Evolutionary conservation across 306 rosid genomes (phyloP).

Genomic region (Echinosophora koreensis): DNA sequence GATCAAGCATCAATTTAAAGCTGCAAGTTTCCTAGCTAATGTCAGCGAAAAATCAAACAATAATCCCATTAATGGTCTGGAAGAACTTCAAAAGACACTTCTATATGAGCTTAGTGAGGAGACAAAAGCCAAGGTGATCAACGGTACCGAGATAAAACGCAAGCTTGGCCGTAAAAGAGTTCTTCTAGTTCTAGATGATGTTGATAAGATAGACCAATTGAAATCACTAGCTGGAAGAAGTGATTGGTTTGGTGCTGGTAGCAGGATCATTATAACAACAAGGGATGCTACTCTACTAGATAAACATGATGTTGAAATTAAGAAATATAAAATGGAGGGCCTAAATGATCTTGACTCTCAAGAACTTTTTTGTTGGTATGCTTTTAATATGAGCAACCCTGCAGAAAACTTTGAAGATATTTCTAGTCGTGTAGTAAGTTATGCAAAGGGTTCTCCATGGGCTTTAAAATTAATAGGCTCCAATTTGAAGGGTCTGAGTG

Average conservation of each 20-base stretch:
- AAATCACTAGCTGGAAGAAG: conserved; percentile 29
- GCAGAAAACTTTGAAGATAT: background rate
- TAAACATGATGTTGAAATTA: background rate
- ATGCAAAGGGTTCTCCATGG: conserved; percentile 45
- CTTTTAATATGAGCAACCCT: conserved; percentile 18
- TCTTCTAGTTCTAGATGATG: conserved; percentile 48
- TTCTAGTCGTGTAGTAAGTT: conserved; percentile 24
- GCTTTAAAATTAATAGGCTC: conserved; percentile 41
- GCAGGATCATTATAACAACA: conserved; percentile 42
- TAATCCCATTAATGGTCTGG: background rate
- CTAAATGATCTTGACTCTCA: conserved; percentile 28
- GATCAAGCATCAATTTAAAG: conserved; percentile 30
- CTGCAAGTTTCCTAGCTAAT: conserved; percentile 30
- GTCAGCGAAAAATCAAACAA: conserved; percentile 38
- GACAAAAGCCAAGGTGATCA: background rate
- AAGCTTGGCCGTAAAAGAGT: conserved; percentile 16
- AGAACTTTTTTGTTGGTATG: conserved; percentile 36
- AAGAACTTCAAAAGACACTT: conserved; percentile 40
- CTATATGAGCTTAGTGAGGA: conserved; percentile 24
- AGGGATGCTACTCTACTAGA: conserved; percentile 6
- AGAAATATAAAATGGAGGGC: conserved; percentile 30
- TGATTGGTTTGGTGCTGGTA: conserved; percentile 46
- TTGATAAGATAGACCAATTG: conserved; percentile 7
- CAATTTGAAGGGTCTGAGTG: conserved; percentile 9
- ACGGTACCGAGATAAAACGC: conserved; percentile 3